phyloP scores from a whole-genome alignment of 495 filamentous ascomycete genomes.

The Darksidea phi region DNA sequence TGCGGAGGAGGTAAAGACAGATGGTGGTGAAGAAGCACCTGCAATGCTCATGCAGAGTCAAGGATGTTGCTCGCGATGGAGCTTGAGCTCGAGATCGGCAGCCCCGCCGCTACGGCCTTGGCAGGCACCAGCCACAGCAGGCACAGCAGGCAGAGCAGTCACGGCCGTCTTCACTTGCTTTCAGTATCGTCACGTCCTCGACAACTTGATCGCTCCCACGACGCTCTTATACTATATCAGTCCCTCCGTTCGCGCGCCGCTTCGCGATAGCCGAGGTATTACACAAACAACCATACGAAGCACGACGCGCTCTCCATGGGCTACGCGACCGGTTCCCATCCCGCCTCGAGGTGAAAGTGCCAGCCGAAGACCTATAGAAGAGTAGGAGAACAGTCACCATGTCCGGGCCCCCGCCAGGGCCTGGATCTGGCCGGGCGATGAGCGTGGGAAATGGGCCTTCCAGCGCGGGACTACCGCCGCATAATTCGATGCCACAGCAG shows the following conservation, averaged over 20 bases:
- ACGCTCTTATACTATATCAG: neutral
- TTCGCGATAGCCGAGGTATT: neutral
- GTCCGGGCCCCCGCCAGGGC: slow-evolving; percentile 33
- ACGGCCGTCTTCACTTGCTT: neutral
- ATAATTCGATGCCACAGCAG: slow-evolving; percentile 49
- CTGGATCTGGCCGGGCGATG: slow-evolving; percentile 27
- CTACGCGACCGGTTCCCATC: neutral
- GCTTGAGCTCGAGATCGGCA: neutral
- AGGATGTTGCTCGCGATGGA: neutral
- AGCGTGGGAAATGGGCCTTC: slow-evolving; percentile 40
- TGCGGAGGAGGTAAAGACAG: too few relatives aligned
- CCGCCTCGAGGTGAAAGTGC: slow-evolving; percentile 21
- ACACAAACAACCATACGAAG: neutral
- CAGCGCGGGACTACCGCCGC: slow-evolving; percentile 54
- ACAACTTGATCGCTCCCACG: slow-evolving; percentile 1
- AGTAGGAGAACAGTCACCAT: slow-evolving; percentile 22
- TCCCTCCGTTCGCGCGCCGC: neutral
- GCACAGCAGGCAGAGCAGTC: too few relatives aligned
- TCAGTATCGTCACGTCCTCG: too few relatives aligned
- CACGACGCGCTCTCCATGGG: neutral
- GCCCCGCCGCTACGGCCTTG: slow-evolving; percentile 4
- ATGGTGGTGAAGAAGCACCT: too few relatives aligned
- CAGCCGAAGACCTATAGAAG: neutral
- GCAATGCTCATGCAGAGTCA: too few relatives aligned
- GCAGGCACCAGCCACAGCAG: slow-evolving; percentile 15